Evolutionary conservation across 169 alveolate species (phyloP), one percentile per base, ranked within the genome.

Genomic region (Cryptosporidium ubiquitum): DNA sequence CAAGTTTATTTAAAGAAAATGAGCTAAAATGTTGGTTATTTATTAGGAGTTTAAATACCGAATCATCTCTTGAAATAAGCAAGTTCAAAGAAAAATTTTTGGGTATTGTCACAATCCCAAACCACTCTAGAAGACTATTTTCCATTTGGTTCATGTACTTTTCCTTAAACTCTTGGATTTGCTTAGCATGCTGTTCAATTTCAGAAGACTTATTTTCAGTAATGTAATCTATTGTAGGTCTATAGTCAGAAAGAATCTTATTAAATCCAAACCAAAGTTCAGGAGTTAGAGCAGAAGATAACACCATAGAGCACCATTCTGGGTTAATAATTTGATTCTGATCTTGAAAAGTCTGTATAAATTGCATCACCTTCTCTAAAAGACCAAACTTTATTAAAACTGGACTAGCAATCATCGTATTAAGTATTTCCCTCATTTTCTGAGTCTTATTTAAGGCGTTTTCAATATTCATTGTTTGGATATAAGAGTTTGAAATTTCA

Each of bases 71-170:
- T n/a, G 26, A n/a, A 58, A 37, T 64, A 14, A 61, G 29, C 18
- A 44, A 23, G 12, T 20, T 37, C 20, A 60, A 37, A 20, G 35
- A n/a, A 33, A 49, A 42, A 18, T 39, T 40, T 44, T 58, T 58
- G 3, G 68, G 58, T 23, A 79, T 61, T 39, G 42, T 79, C 33
- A 58, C 35, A 16, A 26, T 61, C n/a, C 74, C 89, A 20, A 79
- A 33, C 89, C 89, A 79, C 14, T 79, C 71, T 31, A 79, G 35
- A n/a, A 79, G 57, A 60, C 79, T 79, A 60, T 29, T 79, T 20
- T 79, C 89, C 89, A 79, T 79, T 47, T 79, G 89, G 23, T 26
- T 26, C 68, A 40, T 26, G 39, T 79, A 79, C 37, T 64, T 79
- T 0, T 40, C 64, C 47, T 31, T 60, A 1, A 79, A 33, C 55